Evolutionary conservation across 2,329 filamentous ascomycete species (phyloP), one percentile per base, ranked within the genome.

Genomic region (Trichoderma arundinaceum): DNA sequence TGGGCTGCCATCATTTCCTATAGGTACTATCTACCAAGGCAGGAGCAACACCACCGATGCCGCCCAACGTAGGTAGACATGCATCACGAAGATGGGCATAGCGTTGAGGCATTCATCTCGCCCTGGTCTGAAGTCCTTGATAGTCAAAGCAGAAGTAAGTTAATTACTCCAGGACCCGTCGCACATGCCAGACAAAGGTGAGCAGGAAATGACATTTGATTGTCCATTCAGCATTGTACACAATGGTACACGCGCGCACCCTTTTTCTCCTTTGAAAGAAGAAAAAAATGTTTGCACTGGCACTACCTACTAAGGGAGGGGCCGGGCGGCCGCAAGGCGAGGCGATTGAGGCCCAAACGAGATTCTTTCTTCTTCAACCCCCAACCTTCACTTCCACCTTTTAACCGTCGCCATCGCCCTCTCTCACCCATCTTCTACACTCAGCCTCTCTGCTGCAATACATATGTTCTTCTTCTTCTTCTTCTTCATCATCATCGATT

Each of bases 341-440:
- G 38, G 32, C 7, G 8, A 8, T 53, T 53, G 48, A 62, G 48
- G 48, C 4, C 28, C 59, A 62, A 62, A 51, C 59, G 38, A 38
- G 38, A 53, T 44, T 44, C 59, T 63, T 54, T 28, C 59, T 54
- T 53, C 49, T 54, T 38, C 28, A 35, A 53, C 48, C 7, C 44
- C 22, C 8, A 35, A 35, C 32, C 44, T 28, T 60, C 41, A 22
- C 44, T 38, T 38, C 10, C 35, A 38, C 35, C 35, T 38, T 35
- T 49, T 15, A n/a, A 10, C 19, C 8, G 2, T 54, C 8, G 6
- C 39, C 59, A 22, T 35, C 46, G 10, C 17, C 17, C 28, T 62
- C 59, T 53, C 38, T 38, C 41, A 35, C 17, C 57, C 6, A 39
- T 13, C 4, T 1, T 51, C 32, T 41, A n/a, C 12, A 3, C 13